Evolutionary conservation across 129 eudicot species (phyloP).

Genomic region (Glebionis coronaria): DNA sequence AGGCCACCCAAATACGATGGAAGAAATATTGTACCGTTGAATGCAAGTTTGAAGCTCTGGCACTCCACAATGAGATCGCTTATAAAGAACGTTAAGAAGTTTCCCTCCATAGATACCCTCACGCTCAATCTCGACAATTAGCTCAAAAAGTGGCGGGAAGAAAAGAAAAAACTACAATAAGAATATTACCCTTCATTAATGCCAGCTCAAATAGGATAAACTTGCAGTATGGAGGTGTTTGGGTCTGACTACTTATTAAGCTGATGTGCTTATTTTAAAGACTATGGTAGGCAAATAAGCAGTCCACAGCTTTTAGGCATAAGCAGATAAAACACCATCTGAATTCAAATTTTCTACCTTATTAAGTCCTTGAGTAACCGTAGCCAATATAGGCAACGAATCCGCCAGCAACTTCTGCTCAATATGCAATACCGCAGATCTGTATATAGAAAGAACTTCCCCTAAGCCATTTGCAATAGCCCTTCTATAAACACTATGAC

Average conservation of each 20-base stretch:
- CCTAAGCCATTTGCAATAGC: slow-evolving; percentile 88
- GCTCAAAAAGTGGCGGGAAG: slow-evolving; percentile 86
- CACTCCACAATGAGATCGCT: slow-evolving; percentile 91
- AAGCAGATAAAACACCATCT: too few species aligned
- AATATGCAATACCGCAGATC: slow-evolving; percentile 72
- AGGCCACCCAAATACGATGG: not conserved
- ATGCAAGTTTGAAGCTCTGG: slow-evolving; percentile 91
- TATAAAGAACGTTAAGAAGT: too few species aligned
- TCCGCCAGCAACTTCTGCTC: slow-evolving; percentile 82
- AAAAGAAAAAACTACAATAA: slow-evolving; percentile 72
- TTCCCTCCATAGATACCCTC: slow-evolving; percentile 75
- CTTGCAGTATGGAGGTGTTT: not conserved
- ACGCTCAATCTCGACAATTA: slow-evolving; percentile 80
- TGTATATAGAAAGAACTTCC: slow-evolving; percentile 70
- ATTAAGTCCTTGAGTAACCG: slow-evolving; percentile 85
- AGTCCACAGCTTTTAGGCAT: too few species aligned
- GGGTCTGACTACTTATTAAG: too few species aligned
- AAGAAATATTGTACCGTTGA: slow-evolving; percentile 54
- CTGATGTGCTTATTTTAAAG: too few species aligned
- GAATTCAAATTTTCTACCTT: slow-evolving; percentile 39
- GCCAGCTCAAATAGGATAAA: slow-evolving; percentile 23
- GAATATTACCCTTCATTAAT: slow-evolving; percentile 6
- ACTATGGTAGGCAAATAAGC: too few species aligned
- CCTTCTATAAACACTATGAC: slow-evolving; percentile 70
- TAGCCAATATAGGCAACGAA: slow-evolving; percentile 67